These are phyloP conservation scores for Kluyveromyces sp. DNA, from an alignment of 1,139 yeast genomes.

Conservation along the genomic window DNA sequence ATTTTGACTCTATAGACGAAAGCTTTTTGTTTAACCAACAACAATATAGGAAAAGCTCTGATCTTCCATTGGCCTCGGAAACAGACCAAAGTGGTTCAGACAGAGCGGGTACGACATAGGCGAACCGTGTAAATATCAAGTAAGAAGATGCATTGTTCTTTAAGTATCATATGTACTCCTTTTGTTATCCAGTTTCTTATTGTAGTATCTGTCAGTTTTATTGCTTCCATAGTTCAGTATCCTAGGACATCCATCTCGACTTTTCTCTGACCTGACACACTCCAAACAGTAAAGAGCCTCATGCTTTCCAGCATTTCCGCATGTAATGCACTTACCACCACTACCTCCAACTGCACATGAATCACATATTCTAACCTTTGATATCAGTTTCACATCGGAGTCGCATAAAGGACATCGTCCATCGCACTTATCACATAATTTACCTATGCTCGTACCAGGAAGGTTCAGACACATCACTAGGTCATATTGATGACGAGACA, in stretches of 20 bases:
- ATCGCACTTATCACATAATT: slow-evolving; percentile 77
- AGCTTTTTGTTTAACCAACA: slow-evolving; percentile 17
- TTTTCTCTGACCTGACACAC: slow-evolving; percentile 72
- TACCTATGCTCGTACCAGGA: slow-evolving; percentile 68
- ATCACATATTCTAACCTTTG: slow-evolving; percentile 71
- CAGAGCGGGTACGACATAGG: slow-evolving; percentile 2
- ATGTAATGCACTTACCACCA: slow-evolving; percentile 61
- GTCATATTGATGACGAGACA: slow-evolving; percentile 92
- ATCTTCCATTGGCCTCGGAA: background rate
- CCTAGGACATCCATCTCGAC: slow-evolving; percentile 90
- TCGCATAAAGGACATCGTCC: slow-evolving; percentile 92
- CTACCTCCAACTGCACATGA: slow-evolving; percentile 74
- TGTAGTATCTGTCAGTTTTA: slow-evolving; percentile 60
- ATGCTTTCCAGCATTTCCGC: slow-evolving; percentile 51
- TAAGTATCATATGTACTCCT: background rate
- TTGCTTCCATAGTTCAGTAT: slow-evolving; percentile 73
- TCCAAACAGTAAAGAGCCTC: slow-evolving; percentile 83
- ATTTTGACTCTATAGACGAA: slow-evolving; percentile 11
- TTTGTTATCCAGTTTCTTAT: slow-evolving; percentile 3
- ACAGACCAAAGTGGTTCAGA: slow-evolving; percentile 6
- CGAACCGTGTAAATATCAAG: no score
- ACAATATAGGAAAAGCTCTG: slow-evolving; percentile 8
- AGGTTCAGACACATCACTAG: slow-evolving; percentile 78
- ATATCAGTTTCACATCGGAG: slow-evolving; percentile 69
- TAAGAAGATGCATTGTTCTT: no score